Evolutionary conservation across 306 rosid genomes (phyloP).

Genomic region (Dryas octopetala): DNA sequence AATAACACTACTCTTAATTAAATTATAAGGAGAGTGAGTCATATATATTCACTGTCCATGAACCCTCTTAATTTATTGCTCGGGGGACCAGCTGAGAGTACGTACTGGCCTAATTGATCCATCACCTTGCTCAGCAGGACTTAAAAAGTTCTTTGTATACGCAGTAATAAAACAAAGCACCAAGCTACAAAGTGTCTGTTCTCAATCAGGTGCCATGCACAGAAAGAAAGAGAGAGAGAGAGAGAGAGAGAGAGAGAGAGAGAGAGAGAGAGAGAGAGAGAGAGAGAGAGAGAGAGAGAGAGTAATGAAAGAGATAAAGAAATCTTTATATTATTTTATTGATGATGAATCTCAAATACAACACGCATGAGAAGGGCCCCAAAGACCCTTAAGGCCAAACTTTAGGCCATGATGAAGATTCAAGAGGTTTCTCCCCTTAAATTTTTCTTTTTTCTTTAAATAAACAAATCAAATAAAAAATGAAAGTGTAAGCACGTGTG

Average conservation of each 20-base stretch:
- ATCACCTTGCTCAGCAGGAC: no score
- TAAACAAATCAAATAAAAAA: constrained; percentile 10
- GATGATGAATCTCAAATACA: constrained; percentile 53
- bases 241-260: background rate
- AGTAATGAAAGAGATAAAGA: background rate
- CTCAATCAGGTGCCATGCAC: constrained; percentile 47
- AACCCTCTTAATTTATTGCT: no score
- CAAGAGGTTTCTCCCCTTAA: constrained; percentile 7
- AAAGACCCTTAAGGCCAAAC: constrained; percentile 53
- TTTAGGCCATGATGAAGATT: background rate
- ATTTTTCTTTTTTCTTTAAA: background rate
- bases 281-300: background rate
- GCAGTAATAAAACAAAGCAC: constrained; percentile 44
- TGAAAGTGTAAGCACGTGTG: constrained; percentile 39
- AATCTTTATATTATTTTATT: constrained; percentile 35
- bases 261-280: no score
- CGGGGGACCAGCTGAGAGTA: no score
- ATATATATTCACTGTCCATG: no score
- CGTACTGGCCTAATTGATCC: no score
- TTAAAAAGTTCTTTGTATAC: background rate
- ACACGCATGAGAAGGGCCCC: constrained; percentile 78
- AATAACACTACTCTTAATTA: no score
- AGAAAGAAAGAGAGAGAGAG: constrained; percentile 1
- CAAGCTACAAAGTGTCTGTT: constrained; percentile 51
- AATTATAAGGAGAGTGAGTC: no score